These are phyloP conservation scores for Cucumis sativus DNA, from an alignment of 306 rosid species.

Conservation along the genomic window DNA sequence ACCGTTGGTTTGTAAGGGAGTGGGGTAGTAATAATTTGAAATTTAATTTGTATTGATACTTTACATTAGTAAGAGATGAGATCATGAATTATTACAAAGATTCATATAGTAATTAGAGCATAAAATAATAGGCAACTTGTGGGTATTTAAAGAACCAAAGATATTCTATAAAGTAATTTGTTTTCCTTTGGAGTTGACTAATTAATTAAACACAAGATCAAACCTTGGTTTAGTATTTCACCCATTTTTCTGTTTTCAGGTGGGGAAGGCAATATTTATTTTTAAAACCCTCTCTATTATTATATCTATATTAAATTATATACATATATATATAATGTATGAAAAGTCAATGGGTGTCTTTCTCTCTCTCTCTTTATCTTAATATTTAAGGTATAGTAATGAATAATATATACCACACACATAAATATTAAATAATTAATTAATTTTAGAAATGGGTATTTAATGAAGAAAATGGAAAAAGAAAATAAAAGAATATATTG, in stretches of 20 bases:
- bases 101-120: neutral
- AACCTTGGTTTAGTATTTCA: neutral
- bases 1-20: neutral
- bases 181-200: neutral
- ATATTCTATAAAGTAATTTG: neutral
- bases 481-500: neutral
- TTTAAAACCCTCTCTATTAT: neutral
- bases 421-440: too few species aligned
- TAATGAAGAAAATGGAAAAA: too few species aligned
- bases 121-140: neutral
- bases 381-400: neutral
- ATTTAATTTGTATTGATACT: neutral
- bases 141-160: neutral
- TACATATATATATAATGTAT: neutral
- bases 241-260: neutral
- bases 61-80: neutral
- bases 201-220: neutral
- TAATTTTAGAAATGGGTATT: too few species aligned
- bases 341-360: neutral
- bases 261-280: neutral
- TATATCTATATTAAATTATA: neutral
- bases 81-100: neutral
- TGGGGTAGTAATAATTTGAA: neutral
- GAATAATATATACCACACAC: neutral
- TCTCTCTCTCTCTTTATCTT: neutral